Conservation (phyloP, 345 rosid species). For the Sisymbrium altissimum region DNA sequence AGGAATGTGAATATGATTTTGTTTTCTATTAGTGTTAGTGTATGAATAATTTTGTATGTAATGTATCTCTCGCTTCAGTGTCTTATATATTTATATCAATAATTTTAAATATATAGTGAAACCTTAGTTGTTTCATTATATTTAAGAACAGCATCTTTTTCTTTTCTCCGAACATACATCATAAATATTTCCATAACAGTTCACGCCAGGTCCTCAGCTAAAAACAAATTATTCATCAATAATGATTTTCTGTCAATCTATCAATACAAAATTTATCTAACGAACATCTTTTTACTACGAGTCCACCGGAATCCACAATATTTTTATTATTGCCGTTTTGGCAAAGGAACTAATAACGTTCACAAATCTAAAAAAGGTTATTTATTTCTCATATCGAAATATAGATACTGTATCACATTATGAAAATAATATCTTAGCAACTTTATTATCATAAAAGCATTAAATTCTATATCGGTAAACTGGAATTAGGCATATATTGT, state of each 20-base stretch:
- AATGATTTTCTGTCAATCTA: background rate
- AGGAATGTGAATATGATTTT: background rate
- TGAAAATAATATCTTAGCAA: background rate
- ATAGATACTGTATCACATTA: background rate
- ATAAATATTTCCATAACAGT: background rate
- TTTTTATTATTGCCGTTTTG: background rate
- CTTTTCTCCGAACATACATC: background rate
- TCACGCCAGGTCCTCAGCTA: background rate
- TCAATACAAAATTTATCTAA: background rate
- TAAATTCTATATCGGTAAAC: background rate
- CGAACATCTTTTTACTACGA: no score
- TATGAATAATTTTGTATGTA: background rate
- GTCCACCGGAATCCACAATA: background rate
- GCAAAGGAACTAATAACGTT: background rate
- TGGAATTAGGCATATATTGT: conserved; percentile 9
- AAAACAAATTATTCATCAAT: background rate
- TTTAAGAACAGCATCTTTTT: background rate
- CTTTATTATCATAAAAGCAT: background rate
- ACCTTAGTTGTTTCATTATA: background rate
- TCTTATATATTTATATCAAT: background rate
- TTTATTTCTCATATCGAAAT: background rate
- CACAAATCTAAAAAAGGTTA: background rate
- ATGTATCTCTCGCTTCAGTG: background rate
- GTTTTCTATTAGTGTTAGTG: background rate
- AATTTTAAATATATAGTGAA: background rate